Percentiles rank a stretch among this genome's conserved stretches.
These are phyloP conservation scores for Metarhizium rileyi DNA, from an alignment of 2,329 filamentous ascomycete genomes.

Conservation along the genomic window DNA sequence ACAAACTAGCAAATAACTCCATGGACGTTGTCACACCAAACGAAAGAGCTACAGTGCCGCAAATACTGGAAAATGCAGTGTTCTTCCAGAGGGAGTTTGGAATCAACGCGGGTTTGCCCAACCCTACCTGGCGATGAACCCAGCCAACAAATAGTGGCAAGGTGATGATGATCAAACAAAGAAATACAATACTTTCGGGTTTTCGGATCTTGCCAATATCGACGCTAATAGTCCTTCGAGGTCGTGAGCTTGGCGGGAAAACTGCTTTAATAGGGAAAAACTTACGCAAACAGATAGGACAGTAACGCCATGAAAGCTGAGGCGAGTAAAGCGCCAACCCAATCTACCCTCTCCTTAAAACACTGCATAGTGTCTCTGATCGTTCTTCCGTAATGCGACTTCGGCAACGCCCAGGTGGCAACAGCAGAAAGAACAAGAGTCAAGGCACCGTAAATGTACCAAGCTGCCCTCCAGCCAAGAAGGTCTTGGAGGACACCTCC, in stretches of 20 bases:
- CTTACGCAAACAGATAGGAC: slow-evolving; percentile 45
- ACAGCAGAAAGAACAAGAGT: slow-evolving; percentile 24
- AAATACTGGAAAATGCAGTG: slow-evolving; percentile 43
- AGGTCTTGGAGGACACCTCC: slow-evolving; percentile 38
- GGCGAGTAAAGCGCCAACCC: slow-evolving; percentile 39
- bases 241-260: not conserved
- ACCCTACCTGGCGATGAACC: slow-evolving; percentile 38
- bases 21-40: slow-evolving; percentile 35
- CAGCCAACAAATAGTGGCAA: slow-evolving; percentile 43
- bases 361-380: slow-evolving; percentile 13
- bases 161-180: slow-evolving; percentile 31
- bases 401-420: slow-evolving; percentile 27
- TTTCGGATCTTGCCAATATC: slow-evolving; percentile 31
- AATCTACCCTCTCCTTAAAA: slow-evolving; percentile 36
- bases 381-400: slow-evolving; percentile 14
- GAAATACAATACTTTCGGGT: slow-evolving; percentile 32
- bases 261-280: slow-evolving; percentile 4
- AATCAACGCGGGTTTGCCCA: slow-evolving; percentile 43
- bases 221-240: slow-evolving; percentile 24
- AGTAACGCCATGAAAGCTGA: slow-evolving; percentile 36
- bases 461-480: slow-evolving; percentile 38
- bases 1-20: slow-evolving; percentile 38
- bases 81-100: slow-evolving; percentile 55
- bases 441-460: slow-evolving; percentile 29
- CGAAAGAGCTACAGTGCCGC: slow-evolving; percentile 36